phyloP scores from a whole-genome alignment of 2,329 filamentous ascomycete species.

The Trichoderma asperellum region DNA sequence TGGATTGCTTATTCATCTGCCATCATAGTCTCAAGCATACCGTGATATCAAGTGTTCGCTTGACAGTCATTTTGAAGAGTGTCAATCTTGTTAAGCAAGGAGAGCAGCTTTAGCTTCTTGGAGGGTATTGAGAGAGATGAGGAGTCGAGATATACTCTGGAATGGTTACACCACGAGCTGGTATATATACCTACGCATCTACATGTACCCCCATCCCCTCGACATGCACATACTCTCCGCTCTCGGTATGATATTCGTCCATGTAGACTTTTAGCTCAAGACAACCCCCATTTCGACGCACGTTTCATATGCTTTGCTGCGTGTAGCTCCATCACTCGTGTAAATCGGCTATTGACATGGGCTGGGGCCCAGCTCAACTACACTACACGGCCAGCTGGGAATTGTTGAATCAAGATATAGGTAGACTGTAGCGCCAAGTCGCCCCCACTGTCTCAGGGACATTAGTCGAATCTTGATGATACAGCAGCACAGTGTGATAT shows the following conservation, averaged over 20 bases:
- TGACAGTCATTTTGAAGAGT: not conserved
- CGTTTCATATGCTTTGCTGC: not conserved
- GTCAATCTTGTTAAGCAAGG: not conserved
- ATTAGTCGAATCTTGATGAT: not conserved
- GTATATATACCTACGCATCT: not conserved
- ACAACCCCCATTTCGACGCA: not conserved
- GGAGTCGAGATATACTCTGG: not conserved
- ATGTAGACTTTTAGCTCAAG: not conserved
- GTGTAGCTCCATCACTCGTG: not conserved
- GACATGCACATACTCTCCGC: not conserved
- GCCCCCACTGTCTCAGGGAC: not conserved
- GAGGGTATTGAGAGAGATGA: not conserved
- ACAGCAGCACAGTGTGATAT: not conserved
- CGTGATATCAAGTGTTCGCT: slow-evolving; percentile 19
- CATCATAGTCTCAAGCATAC: not conserved
- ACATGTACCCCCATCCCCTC: not conserved
- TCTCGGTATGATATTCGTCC: not conserved
- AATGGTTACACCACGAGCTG: not conserved
- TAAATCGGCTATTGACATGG: not conserved
- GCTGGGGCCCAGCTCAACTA: not conserved
- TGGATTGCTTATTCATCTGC: not conserved
- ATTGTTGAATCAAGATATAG: not conserved
- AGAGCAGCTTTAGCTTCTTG: not conserved
- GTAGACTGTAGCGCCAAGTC: not conserved
- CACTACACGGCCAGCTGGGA: not conserved